Evolutionary conservation across 805 yeast genomes (phyloP).

Genomic region (Metschnikowia lunata): DNA sequence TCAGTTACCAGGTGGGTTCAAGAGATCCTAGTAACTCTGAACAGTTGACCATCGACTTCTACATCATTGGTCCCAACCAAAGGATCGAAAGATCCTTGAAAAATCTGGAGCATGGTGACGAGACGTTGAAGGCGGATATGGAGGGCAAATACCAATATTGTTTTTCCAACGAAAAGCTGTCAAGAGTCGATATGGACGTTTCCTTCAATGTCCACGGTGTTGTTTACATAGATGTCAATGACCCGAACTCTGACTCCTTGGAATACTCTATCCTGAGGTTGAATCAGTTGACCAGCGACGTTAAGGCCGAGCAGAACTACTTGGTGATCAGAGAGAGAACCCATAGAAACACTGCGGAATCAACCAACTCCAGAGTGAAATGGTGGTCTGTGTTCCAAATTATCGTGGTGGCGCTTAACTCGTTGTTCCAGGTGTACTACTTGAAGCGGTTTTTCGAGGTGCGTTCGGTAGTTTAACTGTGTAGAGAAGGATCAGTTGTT

Average conservation of each 20-base stretch:
- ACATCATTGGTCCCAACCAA: constrained; percentile 38
- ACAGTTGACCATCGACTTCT: constrained; percentile 66
- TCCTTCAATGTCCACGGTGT: constrained; percentile 94
- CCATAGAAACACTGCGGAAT: constrained; percentile 97
- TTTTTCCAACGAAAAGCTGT: constrained; percentile 80
- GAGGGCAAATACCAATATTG: constrained; percentile 82
- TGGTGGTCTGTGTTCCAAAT: constrained; percentile 97
- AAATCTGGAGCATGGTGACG: constrained; percentile 78
- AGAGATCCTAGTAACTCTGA: constrained; percentile 69
- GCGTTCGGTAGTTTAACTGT: constrained; percentile 65
- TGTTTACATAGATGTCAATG: constrained; percentile 75
- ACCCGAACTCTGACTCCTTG: constrained; percentile 70
- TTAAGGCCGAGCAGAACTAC: constrained; percentile 88
- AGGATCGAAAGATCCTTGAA: constrained; percentile 46
- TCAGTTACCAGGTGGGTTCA: constrained; percentile 90
- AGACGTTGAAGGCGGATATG: constrained; percentile 57
- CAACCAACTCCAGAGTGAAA: constrained; percentile 93
- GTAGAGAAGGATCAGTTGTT: too few relatives aligned
- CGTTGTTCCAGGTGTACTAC: constrained; percentile 90
- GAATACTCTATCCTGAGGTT: constrained; percentile 80
- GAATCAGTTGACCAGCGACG: constrained; percentile 72
- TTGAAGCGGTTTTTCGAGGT: constrained; percentile 94
- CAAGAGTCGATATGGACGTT: constrained; percentile 77
- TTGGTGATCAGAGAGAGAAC: constrained; percentile 94
- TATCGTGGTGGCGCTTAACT: constrained; percentile 77